phyloP scores from a whole-genome alignment of 257 asterid species.

The Jaltomata sinuosa region DNA sequence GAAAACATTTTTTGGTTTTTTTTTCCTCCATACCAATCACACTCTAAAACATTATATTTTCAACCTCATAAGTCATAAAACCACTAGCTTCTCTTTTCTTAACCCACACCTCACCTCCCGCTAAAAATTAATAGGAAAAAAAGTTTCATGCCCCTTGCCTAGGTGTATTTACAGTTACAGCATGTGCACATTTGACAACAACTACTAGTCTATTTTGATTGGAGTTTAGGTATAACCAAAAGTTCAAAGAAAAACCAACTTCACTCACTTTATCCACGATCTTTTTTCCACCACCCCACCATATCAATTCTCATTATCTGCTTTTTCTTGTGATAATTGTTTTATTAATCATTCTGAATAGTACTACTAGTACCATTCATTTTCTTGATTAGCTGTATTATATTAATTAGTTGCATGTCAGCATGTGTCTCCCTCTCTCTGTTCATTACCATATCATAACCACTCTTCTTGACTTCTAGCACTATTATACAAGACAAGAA shows the following conservation, averaged over 20 bases:
- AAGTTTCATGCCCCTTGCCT: not conserved
- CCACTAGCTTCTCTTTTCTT: too few species aligned
- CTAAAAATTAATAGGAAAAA: too few species aligned
- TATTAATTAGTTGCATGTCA: too few species aligned
- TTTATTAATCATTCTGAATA: not conserved
- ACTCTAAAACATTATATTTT: too few species aligned
- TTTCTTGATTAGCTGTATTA: not conserved
- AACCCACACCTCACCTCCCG: too few species aligned
- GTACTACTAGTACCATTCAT: not conserved
- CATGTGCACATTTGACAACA: not conserved
- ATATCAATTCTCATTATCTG: not conserved
- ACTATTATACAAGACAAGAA: not conserved
- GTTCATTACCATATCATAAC: constrained; percentile 21
- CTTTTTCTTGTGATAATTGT: not conserved
- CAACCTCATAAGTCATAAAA: too few species aligned
- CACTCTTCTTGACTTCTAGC: constrained; percentile 15
- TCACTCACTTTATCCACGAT: not conserved
- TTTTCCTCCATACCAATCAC: not conserved
- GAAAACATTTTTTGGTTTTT: too few species aligned
- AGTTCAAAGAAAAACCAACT: not conserved
- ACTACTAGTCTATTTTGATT: not conserved
- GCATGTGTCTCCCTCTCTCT: not conserved
- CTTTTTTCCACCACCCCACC: not conserved
- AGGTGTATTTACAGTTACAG: not conserved
- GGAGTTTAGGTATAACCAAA: not conserved